Percentiles rank a stretch among this genome's conserved stretches.
phyloP scores from a whole-genome alignment of 2,329 filamentous ascomycete genomes.

The Pseudogymnoascus sp. region DNA sequence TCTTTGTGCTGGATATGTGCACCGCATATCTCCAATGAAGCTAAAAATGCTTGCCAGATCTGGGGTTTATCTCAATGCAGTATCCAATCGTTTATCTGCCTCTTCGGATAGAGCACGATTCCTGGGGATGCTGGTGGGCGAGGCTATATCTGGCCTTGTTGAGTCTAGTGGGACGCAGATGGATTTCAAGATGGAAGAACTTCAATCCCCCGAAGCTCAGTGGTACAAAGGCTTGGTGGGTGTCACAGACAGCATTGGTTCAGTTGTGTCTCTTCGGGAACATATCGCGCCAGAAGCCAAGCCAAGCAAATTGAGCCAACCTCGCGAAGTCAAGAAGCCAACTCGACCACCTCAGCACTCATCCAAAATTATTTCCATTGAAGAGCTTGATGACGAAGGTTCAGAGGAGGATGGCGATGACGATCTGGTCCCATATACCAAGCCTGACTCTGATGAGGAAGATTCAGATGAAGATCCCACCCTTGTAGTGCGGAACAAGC shows the following conservation, averaged over 20 bases:
- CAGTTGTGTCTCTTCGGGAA: constrained; percentile 41
- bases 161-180: constrained; percentile 62
- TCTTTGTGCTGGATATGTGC: constrained; percentile 67
- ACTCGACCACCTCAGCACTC: constrained; percentile 17
- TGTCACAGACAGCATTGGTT: constrained; percentile 56
- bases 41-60: constrained; percentile 64
- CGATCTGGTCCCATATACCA: constrained; percentile 65
- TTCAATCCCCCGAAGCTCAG: constrained; percentile 60
- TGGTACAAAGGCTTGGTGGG: constrained; percentile 65
- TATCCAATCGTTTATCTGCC: constrained; percentile 78
- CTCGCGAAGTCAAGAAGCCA: constrained; percentile 26
- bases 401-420: constrained; percentile 35
- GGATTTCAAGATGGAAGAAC: constrained; percentile 77
- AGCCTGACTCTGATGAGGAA: constrained; percentile 79
- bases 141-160: constrained; percentile 51
- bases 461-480: constrained; percentile 93
- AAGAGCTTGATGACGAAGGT: constrained; percentile 56
- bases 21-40: constrained; percentile 57
- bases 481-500: constrained; percentile 73
- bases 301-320: constrained; percentile 9
- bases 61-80: constrained; percentile 62
- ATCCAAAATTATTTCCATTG: constrained; percentile 43
- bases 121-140: constrained; percentile 81
- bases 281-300: constrained; percentile 16
- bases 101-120: constrained; percentile 70